These are phyloP conservation scores for Populus tomentosa DNA, from an alignment of 441 rosid genomes.

Conservation along the genomic window DNA sequence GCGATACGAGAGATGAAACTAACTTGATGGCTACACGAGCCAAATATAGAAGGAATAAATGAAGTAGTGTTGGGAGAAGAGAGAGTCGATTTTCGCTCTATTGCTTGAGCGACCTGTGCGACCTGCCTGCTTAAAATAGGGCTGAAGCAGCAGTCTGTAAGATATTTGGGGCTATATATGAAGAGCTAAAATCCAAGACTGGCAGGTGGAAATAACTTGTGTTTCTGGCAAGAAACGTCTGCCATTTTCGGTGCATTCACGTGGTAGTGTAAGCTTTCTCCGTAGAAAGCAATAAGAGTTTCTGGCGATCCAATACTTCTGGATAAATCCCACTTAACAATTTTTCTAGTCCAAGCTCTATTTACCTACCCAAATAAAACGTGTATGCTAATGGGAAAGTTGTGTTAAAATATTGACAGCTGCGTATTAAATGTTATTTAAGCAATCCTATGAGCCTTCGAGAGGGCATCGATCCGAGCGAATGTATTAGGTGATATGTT, in stretches of 20 bases:
- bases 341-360: not conserved
- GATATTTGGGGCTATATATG: not conserved
- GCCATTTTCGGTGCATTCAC: not conserved
- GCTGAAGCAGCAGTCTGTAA: not conserved
- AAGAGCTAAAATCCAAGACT: not conserved
- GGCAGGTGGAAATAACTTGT: not conserved
- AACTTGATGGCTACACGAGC: not conserved
- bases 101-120: not conserved
- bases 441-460: not conserved
- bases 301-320: not conserved
- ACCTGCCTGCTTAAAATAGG: not conserved
- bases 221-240: not conserved
- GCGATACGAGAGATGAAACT: not conserved
- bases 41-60: not conserved
- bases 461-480: not conserved
- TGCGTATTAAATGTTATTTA: not conserved
- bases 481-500: conserved; percentile 26
- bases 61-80: not conserved
- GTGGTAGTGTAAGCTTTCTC: not conserved
- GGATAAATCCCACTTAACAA: not conserved
- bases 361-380: not conserved
- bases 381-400: not conserved
- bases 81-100: not conserved
- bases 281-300: not conserved
- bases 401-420: not conserved